Evolutionary conservation across 2,329 filamentous ascomycete genomes (phyloP), one percentile per base, ranked within the genome.

Genomic region (Diaporthe destruens): DNA sequence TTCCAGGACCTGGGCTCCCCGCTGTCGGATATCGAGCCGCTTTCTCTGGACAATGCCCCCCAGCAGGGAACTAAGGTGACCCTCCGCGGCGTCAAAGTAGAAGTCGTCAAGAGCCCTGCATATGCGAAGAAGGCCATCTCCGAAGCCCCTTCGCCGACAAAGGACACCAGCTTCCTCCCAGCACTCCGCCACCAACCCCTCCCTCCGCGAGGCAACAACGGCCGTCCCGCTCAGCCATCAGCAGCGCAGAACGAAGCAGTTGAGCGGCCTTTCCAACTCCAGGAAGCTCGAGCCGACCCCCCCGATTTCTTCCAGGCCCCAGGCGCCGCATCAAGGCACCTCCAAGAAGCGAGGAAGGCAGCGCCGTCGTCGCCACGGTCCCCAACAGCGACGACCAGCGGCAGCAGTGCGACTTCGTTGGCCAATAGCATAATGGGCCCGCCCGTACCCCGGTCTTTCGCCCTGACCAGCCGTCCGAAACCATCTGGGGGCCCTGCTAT

Each of bases 271-370:
- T 32, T 39, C 39, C 11, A 47, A 7, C 29, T 32, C 8, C 53
- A 59, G 2, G 49, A 69, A 29, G 29, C 66, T n/a, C 66, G 54
- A 32, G 56, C 74, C 4, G 78, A 77, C 42, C 77, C 74, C 55
- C 74, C 76, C 8, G 78, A 79, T 25, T 71, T 75, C 8, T 76
- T 75, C 3, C 74, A 76, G 14, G 73, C 76, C 25, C 78, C 79
- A 9, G 63, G 77, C 18, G 78, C 80, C 12, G 80, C 68, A n/a
- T 71, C 78, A 5, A 78, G 79, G 9, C 82, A 83, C 67, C 76
- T 83, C 4, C 79, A 83, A 68, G 81, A 83, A 72, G 81, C 82
- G 6, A 77, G 81, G 25, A 81, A 79, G 57, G 74, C 80, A 1
- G 81, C 76, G 0, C 80, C 80, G 2, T 54, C 78, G 29, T 78